These are phyloP conservation scores for Mycena galericulata DNA, from an alignment of 768 basidiomycete genomes.

Conservation along the genomic window DNA sequence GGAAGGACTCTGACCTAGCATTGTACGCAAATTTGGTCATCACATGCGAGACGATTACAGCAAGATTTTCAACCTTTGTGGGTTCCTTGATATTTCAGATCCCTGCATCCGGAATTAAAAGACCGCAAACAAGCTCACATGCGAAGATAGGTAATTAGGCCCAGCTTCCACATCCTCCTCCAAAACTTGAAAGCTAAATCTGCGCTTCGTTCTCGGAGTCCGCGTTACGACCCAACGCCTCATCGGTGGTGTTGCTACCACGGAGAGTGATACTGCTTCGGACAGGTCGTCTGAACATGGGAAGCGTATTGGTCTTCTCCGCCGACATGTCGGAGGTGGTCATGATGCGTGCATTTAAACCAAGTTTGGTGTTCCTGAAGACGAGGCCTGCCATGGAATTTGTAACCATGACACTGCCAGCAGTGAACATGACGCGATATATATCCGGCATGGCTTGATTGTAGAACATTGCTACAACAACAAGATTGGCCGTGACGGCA, in stretches of 20 bases:
- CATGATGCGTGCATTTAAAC: constrained; percentile 1
- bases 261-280: background rate
- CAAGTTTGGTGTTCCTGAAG: constrained; percentile 47
- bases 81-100: too few species aligned
- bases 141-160: too few species aligned
- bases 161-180: too few species aligned
- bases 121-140: too few species aligned
- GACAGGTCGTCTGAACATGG: background rate
- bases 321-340: constrained; percentile 1
- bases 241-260: too few species aligned
- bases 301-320: background rate
- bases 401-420: constrained; percentile 45
- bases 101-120: too few species aligned
- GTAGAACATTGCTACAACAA: constrained; percentile 38
- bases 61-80: too few species aligned
- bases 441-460: constrained; percentile 36
- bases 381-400: constrained; percentile 49
- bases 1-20: constrained; percentile 42
- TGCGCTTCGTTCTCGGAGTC: too few species aligned
- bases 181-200: too few species aligned
- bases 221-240: too few species aligned
- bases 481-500: constrained; percentile 46
- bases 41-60: constrained; percentile 56
- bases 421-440: constrained; percentile 38
- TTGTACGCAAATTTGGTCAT: constrained; percentile 65